Percentiles rank a stretch among this genome's conserved stretches.
These are phyloP conservation scores for Colletotrichum somersetense DNA, from an alignment of 2,329 filamentous ascomycete genomes.

Conservation along the genomic window DNA sequence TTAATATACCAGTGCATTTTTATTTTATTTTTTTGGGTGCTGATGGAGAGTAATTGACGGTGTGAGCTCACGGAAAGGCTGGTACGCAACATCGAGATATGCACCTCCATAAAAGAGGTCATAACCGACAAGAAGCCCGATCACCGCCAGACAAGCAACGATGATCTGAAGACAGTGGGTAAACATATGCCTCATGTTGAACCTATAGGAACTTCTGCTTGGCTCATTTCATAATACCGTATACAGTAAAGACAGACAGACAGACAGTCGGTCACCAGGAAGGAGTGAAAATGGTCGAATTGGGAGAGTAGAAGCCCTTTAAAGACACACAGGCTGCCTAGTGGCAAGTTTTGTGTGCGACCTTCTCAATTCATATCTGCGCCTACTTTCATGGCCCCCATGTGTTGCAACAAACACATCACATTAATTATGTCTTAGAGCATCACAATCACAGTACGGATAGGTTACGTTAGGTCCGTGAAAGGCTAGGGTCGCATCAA, in stretches of 20 bases:
- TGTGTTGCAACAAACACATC: neutral
- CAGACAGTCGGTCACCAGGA: too few relatives aligned
- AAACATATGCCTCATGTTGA: neutral
- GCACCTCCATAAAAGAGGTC: neutral
- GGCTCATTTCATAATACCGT: neutral
- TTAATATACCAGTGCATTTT: neutral
- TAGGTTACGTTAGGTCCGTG: neutral
- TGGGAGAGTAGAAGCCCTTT: neutral
- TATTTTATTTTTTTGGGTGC: neutral
- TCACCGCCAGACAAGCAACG: neutral
- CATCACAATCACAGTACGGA: neutral
- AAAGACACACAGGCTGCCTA: neutral
- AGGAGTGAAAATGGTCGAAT: neutral
- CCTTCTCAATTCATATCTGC: neutral
- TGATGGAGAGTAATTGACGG: neutral
- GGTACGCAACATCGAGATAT: neutral
- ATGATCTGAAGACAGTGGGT: neutral
- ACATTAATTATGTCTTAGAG: neutral
- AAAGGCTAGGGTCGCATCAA: neutral
- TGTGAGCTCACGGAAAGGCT: neutral
- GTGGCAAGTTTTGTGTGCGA: neutral
- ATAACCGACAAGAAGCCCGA: neutral
- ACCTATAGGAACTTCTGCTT: neutral
- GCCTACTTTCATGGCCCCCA: neutral
- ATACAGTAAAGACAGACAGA: neutral